These are phyloP conservation scores for Leccinum ochraceum DNA, from an alignment of 768 basidiomycete genomes.

Conservation along the genomic window DNA sequence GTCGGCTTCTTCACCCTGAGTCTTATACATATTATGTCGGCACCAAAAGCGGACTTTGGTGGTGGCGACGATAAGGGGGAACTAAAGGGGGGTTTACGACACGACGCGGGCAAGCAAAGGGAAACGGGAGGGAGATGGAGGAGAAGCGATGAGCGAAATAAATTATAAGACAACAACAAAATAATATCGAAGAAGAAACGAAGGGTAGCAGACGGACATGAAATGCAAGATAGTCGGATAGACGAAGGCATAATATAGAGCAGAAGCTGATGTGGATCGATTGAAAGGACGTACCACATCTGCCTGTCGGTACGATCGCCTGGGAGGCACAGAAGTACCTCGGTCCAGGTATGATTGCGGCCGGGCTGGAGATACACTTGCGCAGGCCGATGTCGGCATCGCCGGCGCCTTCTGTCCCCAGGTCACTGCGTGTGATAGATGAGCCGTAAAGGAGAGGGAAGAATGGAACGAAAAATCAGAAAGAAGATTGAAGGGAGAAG, in stretches of 20 bases:
- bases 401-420: conserved; percentile 67
- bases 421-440: conserved; percentile 42
- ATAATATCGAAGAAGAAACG: not conserved
- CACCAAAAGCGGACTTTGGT: conserved; percentile 16
- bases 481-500: not conserved
- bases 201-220: conserved; percentile 1
- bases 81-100: conserved; percentile 1
- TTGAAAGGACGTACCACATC: conserved; percentile 46
- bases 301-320: conserved; percentile 61
- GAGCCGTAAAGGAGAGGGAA: not conserved
- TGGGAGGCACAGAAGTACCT: conserved; percentile 61
- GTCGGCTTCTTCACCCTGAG: not conserved
- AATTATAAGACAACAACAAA: not conserved
- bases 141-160: not conserved
- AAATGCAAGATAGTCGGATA: not conserved
- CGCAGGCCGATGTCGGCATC: conserved; percentile 62
- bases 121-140: not conserved
- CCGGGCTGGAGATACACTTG: conserved; percentile 50
- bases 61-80: conserved; percentile 15
- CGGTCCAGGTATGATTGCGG: conserved; percentile 54
- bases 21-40: not conserved
- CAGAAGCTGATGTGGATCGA: not conserved
- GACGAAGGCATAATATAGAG: not conserved
- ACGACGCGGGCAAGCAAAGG: not conserved
- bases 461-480: not conserved